A percentile compares a stretch with the other conserved stretches of the same genome.
phyloP scores from a whole-genome alignment of 306 rosid genomes.

The Glycyrrhiza uralensis region DNA sequence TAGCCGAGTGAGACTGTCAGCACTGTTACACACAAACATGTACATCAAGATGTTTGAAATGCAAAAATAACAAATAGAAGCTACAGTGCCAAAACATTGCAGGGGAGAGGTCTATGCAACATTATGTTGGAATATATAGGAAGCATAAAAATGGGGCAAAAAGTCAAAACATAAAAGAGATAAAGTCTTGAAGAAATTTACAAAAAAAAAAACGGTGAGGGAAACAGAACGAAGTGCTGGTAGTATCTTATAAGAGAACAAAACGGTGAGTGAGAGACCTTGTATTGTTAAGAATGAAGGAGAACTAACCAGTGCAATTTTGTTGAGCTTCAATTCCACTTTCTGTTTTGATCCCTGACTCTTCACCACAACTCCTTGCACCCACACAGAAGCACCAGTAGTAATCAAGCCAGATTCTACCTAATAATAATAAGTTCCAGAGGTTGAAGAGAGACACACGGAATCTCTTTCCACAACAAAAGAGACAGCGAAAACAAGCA shows the following conservation, averaged over 20 bases:
- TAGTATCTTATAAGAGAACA: neutral
- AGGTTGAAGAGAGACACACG: conserved; percentile 32
- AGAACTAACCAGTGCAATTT: conserved; percentile 73
- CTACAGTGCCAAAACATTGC: neutral
- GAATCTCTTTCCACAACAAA: neutral
- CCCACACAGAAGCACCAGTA: conserved; percentile 92
- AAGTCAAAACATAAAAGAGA: neutral
- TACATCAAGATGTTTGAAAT: neutral
- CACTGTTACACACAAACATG: neutral
- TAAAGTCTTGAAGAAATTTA: neutral
- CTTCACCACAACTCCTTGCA: conserved; percentile 71
- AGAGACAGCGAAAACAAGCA: neutral
- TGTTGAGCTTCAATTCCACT: conserved; percentile 83
- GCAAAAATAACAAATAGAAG: neutral
- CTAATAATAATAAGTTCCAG: conserved; percentile 50
- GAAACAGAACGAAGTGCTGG: neutral
- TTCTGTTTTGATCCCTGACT: conserved; percentile 93
- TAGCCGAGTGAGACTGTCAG: conserved; percentile 6
- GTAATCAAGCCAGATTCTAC: conserved; percentile 71
- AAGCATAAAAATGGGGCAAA: neutral
- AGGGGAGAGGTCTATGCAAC: neutral
- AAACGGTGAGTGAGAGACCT: neutral
- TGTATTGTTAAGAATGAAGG: neutral
- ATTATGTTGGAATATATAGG: neutral
- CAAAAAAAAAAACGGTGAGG: neutral